These are phyloP conservation scores for Nigrospora osmanthi DNA, from an alignment of 2,329 filamentous ascomycete species.

Conservation along the genomic window DNA sequence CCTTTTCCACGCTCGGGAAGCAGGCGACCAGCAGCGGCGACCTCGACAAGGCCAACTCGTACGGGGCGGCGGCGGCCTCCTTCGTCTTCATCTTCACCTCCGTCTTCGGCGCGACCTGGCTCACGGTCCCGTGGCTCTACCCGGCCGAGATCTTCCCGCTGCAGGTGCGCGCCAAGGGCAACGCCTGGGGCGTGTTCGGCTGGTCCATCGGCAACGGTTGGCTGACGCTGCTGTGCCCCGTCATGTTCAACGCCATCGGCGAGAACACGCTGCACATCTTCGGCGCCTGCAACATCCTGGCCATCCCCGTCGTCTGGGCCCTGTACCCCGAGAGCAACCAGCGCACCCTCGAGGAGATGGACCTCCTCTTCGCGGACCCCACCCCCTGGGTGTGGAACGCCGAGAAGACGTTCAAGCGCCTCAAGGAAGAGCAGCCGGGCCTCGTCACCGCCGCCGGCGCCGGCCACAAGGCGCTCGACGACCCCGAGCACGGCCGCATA, in stretches of 20 bases:
- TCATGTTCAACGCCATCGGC: constrained; percentile 38
- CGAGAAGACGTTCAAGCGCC: constrained; percentile 53
- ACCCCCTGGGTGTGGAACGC: constrained; percentile 66
- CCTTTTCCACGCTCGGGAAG: constrained; percentile 47
- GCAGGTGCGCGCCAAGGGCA: constrained; percentile 63
- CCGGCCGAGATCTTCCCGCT: constrained; percentile 65
- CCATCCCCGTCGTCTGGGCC: constrained; percentile 64
- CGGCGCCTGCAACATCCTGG: constrained; percentile 56
- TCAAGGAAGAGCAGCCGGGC: constrained; percentile 53
- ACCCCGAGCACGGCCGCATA: constrained; percentile 14
- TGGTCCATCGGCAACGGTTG: constrained; percentile 72
- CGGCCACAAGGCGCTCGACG: constrained; percentile 17
- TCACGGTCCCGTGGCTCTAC: constrained; percentile 43
- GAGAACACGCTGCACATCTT: constrained; percentile 72
- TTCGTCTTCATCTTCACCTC: constrained; percentile 66
- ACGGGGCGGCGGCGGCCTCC: constrained; percentile 57
- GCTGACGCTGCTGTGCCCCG: constrained; percentile 22
- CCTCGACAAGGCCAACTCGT: constrained; percentile 35
- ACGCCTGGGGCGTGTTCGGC: constrained; percentile 68
- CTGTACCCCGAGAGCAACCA: constrained; percentile 69
- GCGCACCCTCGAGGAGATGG: constrained; percentile 68
- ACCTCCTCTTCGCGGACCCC: constrained; percentile 61
- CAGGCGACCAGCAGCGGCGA: constrained; percentile 37
- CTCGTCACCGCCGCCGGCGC: constrained; percentile 26
- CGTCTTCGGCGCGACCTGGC: constrained; percentile 57